A percentile compares a stretch with the other conserved stretches of the same genome.
Evolutionary conservation across 257 asterid genomes (phyloP).

Genomic region (Plantago major): DNA sequence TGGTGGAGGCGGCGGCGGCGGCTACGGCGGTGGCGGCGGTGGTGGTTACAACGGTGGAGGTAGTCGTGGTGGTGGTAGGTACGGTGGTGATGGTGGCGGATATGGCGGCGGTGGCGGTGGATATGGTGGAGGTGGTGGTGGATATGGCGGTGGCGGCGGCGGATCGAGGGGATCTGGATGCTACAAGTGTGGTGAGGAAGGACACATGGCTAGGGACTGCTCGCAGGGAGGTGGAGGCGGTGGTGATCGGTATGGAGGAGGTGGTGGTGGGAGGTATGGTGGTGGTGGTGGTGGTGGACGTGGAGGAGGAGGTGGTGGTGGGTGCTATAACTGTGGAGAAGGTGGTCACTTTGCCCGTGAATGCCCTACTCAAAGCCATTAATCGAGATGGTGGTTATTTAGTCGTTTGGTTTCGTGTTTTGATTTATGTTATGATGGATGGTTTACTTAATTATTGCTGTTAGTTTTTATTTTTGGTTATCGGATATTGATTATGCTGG

Average conservation of each 20-base stretch:
- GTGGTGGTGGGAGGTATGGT: not conserved
- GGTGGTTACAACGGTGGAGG: constrained; percentile 27
- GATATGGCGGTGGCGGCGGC: constrained; percentile 24
- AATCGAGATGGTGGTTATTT: too few relatives aligned
- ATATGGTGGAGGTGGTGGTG: constrained; percentile 23
- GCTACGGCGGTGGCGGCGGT: constrained; percentile 31
- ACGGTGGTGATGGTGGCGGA: constrained; percentile 20
- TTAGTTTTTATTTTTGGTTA: too few relatives aligned
- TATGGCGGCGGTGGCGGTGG: constrained; percentile 8
- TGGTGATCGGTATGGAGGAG: constrained; percentile 18
- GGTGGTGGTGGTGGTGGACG: constrained; percentile 21
- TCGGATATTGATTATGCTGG: too few relatives aligned
- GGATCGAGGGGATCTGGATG: constrained; percentile 25
- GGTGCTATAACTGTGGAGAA: constrained; percentile 36
- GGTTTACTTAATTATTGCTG: too few relatives aligned
- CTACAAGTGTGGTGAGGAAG: constrained; percentile 16
- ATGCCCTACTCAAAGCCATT: constrained; percentile 25
- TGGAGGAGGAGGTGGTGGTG: constrained; percentile 30
- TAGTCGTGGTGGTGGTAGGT: constrained; percentile 19
- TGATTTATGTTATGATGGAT: too few relatives aligned
- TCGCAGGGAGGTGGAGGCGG: constrained; percentile 27
- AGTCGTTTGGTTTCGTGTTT: not conserved
- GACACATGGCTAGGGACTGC: constrained; percentile 17
- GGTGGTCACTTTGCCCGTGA: constrained; percentile 35
- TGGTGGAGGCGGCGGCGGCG: constrained; percentile 21